phyloP scores from a whole-genome alignment of 2,329 filamentous ascomycete genomes.

The Alternaria ethzedia region DNA sequence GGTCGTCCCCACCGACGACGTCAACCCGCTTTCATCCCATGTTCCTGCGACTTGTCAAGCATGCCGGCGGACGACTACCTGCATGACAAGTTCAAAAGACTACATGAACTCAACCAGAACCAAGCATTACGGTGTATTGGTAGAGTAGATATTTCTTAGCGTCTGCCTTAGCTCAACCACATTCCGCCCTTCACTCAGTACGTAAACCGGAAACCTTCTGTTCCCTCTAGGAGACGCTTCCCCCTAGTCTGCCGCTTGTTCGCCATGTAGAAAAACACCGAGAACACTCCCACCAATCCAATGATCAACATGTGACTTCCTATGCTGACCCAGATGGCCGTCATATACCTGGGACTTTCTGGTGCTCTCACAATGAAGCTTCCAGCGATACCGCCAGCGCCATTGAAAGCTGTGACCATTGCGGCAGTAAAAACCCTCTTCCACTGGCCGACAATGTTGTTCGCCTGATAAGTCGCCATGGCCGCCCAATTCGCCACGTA shows the following conservation, averaged over 20 bases:
- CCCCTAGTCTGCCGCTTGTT: slow-evolving; percentile 59
- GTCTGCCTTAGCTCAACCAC: not conserved
- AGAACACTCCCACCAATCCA: slow-evolving; percentile 59
- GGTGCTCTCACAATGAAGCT: slow-evolving; percentile 68
- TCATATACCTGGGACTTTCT: slow-evolving; percentile 68
- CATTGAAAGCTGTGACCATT: slow-evolving; percentile 66
- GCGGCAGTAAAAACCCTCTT: slow-evolving; percentile 68
- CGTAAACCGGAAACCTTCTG: slow-evolving; percentile 54
- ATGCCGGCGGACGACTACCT: not conserved
- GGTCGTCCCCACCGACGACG: slow-evolving; percentile 27
- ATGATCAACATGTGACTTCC: slow-evolving; percentile 66
- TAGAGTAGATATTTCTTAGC: not conserved
- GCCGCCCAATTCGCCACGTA: slow-evolving; percentile 75
- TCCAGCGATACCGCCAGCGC: slow-evolving; percentile 68
- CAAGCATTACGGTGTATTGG: not conserved
- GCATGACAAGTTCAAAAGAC: not conserved
- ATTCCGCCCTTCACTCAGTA: slow-evolving; percentile 34
- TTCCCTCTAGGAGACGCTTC: slow-evolving; percentile 58
- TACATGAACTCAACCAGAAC: not conserved
- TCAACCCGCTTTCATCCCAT: slow-evolving; percentile 24
- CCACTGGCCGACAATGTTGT: slow-evolving; percentile 62
- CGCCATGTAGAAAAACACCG: slow-evolving; percentile 59
- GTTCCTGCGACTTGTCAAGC: slow-evolving; percentile 2
- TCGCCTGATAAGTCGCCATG: slow-evolving; percentile 62
- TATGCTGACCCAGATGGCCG: slow-evolving; percentile 72